A percentile compares a stretch with the other conserved stretches of the same genome.
Evolutionary conservation across 495 filamentous ascomycete species (phyloP).

Genomic region (Mycothermus thermophilus): DNA sequence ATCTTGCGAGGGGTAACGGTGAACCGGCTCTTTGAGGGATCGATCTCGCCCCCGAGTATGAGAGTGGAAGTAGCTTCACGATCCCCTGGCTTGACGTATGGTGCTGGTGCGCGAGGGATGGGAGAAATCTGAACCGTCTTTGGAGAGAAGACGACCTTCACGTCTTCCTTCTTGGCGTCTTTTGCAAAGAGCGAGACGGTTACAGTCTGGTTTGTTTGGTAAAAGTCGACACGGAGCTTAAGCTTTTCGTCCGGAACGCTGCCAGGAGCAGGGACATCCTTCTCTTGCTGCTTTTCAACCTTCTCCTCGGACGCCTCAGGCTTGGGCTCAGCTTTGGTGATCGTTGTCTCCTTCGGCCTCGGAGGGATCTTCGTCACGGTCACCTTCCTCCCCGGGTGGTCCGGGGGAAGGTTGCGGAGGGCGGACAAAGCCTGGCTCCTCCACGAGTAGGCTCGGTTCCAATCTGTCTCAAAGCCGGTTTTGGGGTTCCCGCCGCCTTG

Average conservation of each 20-base stretch:
- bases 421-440: slow-evolving; percentile 28
- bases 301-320: slow-evolving; percentile 19
- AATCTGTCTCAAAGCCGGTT: slow-evolving; percentile 17
- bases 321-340: slow-evolving; percentile 5
- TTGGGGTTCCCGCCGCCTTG: neutral
- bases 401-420: slow-evolving; percentile 50
- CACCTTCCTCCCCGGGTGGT: slow-evolving; percentile 43
- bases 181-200: slow-evolving; percentile 27
- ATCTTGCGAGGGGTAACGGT: slow-evolving; percentile 68
- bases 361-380: slow-evolving; percentile 53
- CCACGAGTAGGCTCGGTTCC: slow-evolving; percentile 27
- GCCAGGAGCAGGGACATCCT: slow-evolving; percentile 7
- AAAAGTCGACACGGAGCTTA: slow-evolving; percentile 23
- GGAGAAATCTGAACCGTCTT: slow-evolving; percentile 15
- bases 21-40: slow-evolving; percentile 42
- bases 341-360: slow-evolving; percentile 20
- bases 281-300: slow-evolving; percentile 13
- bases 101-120: slow-evolving; percentile 15
- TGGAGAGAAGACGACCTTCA: slow-evolving; percentile 16
- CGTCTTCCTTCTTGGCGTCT: slow-evolving; percentile 20
- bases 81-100: slow-evolving; percentile 15
- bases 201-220: slow-evolving; percentile 25
- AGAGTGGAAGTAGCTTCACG: slow-evolving; percentile 40
- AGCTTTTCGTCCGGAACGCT: slow-evolving; percentile 18
- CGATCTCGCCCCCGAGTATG: slow-evolving; percentile 53